Base-by-base conservation (phyloP, 176 grass and related monocot species). In the Oryza officinalis region DNA sequence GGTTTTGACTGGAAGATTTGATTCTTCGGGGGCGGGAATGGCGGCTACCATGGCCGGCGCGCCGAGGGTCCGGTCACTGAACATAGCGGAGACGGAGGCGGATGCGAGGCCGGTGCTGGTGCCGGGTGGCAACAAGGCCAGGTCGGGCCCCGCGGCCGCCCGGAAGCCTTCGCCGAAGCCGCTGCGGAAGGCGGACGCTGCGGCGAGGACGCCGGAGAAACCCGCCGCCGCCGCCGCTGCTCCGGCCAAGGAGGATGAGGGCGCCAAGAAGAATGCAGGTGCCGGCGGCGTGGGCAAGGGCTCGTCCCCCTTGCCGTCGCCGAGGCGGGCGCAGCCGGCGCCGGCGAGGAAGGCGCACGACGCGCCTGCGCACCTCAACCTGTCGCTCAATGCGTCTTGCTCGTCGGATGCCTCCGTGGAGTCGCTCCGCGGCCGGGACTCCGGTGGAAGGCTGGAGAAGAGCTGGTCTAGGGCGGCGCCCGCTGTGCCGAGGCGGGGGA, bases 41-140 rank as follows among this genome's bases (percentile, higher is more conserved):
- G 87, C 84, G 82, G 87, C 84, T 65, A 38, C 86, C 63, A 99
- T 99, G 93, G 92, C 93, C 6, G 87, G 93, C 27, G 87, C 87
- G 65, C 96, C 96, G 32, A 87, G 88, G 86, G 74, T 96, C 12
- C 87, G 96, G 23, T 96, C 96, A 6, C 75, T 96, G 27, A 99
- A 95, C 87, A 67, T 88, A 63, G 74, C 85, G 17, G 89, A 93
- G 74, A 63, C 71, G 67, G 84, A 90, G 9, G 63, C 72, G 28
- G 90, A 92, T 35, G 85, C 79, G 15, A 87, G 96, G 75, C 91
- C 87, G 6, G 93, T 98, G 74, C 69, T 98, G 14, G 89, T 93
- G 52, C 96, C 96, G 10, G 96, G 88, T 3, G 96, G 96, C 65
- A 98, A 98, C 77, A 95, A 98, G 83, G 84, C 86, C 63, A 84